Evolutionary conservation across 1,284 basidiomycete genomes (phyloP), one percentile per base, ranked within the genome.

Genomic region (Leccinum proximum): DNA sequence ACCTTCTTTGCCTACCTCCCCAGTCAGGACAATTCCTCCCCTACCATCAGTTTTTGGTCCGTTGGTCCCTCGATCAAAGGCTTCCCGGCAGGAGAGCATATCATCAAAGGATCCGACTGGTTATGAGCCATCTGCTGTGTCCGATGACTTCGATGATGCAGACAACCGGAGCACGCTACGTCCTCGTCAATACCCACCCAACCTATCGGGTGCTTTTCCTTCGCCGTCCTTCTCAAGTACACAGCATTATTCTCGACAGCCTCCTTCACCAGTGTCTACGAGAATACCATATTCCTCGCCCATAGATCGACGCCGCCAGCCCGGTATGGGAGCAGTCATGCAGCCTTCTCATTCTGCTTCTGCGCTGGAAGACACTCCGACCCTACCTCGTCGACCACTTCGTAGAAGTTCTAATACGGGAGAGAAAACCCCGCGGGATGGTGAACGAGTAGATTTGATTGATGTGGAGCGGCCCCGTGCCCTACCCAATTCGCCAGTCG

Each of bases 71-170:
- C 80, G 82, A 48, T 81, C 81, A n/a, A 81, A 79, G 63, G 78
- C 79, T n/a, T 79, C 89, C 61, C 82, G 86, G 63, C 84, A 85
- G 65, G 86, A 82, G 66, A 92, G 89, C 69, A 76, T 87, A 61
- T 92, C 91, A 16, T 89, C 90, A 26, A 88, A 91, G 70, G 84
- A 84, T 37, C 77, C 81, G 38, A 79, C 81, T 35, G 89, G 88
- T 33, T 91, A 92, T 71, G 90, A 92, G 62, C 87, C 88, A 33
- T 85, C 85, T 16, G 76, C 69, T 13, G 74, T 79, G 38, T 84
- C 83, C 33, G 85, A 86, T 67, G 89, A 91, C 70, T 75, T 86
- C 62, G 87, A 90, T 62, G 83, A 84, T 72, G 78, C 77, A 59
- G 87, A 67, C 65, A 77, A 81, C 63, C 79, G 84, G 61, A 76